Percentiles rank a stretch among this genome's conserved stretches.
These are phyloP conservation scores for Debaryomyces hansenii DNA, from an alignment of 805 yeast genomes.

Conservation along the genomic window DNA sequence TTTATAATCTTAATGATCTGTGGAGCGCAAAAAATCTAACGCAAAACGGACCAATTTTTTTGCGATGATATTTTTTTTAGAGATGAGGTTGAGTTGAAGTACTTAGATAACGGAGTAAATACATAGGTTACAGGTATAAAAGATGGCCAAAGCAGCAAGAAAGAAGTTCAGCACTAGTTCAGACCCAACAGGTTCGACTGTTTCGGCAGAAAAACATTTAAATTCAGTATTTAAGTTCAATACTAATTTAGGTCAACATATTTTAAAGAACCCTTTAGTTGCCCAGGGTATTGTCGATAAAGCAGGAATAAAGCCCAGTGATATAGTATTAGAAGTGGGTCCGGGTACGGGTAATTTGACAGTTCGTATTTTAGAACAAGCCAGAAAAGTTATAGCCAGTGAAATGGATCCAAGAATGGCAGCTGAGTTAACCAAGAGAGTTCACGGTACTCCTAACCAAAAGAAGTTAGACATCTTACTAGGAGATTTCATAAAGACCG, in stretches of 20 bases:
- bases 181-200: conserved; percentile 53
- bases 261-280: conserved; percentile 90
- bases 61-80: neutral
- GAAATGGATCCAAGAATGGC: conserved; percentile 99
- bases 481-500: conserved; percentile 96
- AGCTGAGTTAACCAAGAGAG: conserved; percentile 95
- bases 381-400: conserved; percentile 90
- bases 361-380: conserved; percentile 87
- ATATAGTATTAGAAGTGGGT: conserved; percentile 92
- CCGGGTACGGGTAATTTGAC: conserved; percentile 99
- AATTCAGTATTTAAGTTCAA: conserved; percentile 93
- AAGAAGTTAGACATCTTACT: conserved; percentile 87
- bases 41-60: neutral
- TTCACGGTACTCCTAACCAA: conserved; percentile 93
- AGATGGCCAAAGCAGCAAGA: conserved; percentile 64
- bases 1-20: neutral
- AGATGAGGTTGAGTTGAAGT: neutral
- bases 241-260: conserved; percentile 96
- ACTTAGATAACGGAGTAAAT: neutral
- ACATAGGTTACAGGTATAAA: neutral
- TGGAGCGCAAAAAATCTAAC: conserved; percentile 1
- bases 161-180: conserved; percentile 56
- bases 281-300: conserved; percentile 99
- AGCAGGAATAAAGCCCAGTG: conserved; percentile 90
- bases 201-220: conserved; percentile 67